Evolutionary conservation across 2,329 filamentous ascomycete species (phyloP), one percentile per base, ranked within the genome.

Genomic region (Lachnellula suecica): DNA sequence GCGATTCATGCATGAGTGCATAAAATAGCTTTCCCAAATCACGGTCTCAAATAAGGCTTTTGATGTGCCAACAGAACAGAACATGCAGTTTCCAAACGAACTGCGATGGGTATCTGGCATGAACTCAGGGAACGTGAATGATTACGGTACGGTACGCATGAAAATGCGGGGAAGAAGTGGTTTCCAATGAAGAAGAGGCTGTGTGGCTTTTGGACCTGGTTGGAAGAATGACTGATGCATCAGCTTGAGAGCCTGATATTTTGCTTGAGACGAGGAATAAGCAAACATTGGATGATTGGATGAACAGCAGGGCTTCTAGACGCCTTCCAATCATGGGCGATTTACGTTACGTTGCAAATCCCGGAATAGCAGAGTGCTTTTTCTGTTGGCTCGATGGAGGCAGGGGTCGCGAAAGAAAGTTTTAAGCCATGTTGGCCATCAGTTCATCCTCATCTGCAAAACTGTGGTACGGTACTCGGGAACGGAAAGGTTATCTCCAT

Each of bases 1-100:
- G n/a, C n/a, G n/a, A n/a, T 44, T 49, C 42, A 53, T 53, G 51
- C 51, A 49, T 45, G 19, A 52, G 24, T 46, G 52, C 52, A 54
- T 54, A 44, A 54, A 29, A 15, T 19, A 29, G 52, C 52, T 50
- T 54, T 43, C 43, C 9, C 31, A 47, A 45, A 48, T 48, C 37
- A n/a, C 47, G 37, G 40, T 51, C 41, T 40, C 29, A 54, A 54
- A 48, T 34, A 42, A 48, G 40, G 31, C 17, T n/a, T 24, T 22
- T 23, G 19, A 47, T 47, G 19, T 34, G 29, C 44, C n/a, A 37
- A 40, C 34, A 44, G 44, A 54, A 54, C 44, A 48, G 52, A 54
- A 51, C 52, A 51, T 48, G 47, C 23, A 41, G 38, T 47, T 42
- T 52, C 15, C 38, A 27, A 51, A 49, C 40, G 25, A 23, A 35